These are phyloP conservation scores for Fagus crenata DNA, from an alignment of 306 rosid species.

Conservation along the genomic window DNA sequence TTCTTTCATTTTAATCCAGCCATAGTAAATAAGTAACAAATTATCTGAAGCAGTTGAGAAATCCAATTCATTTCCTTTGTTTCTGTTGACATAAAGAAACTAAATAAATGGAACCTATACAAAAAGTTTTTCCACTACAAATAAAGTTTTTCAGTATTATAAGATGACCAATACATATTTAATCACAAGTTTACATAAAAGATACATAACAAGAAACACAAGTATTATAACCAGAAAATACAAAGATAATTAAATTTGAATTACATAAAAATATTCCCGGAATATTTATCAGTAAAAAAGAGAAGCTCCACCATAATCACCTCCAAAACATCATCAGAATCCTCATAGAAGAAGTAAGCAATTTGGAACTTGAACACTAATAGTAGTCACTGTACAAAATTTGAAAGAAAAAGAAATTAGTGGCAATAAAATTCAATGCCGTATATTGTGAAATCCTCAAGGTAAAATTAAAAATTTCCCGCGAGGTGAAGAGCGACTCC, in stretches of 20 bases:
- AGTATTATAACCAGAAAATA: neutral
- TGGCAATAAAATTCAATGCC: conserved; percentile 2
- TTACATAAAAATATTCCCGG: conserved; percentile 32
- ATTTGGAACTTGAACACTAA: conserved; percentile 36
- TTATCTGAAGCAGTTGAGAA: neutral
- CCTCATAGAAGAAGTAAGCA: conserved; percentile 31
- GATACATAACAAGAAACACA: conserved; percentile 1
- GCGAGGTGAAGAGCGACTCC: conserved; percentile 88
- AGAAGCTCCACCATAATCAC: conserved; percentile 18
- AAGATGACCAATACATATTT: neutral
- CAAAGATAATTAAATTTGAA: conserved; percentile 27
- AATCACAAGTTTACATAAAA: neutral
- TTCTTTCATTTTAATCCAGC: neutral
- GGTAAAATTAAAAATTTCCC: conserved; percentile 64
- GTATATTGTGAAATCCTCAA: conserved; percentile 37
- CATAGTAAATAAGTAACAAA: neutral
- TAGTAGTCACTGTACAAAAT: conserved; percentile 49
- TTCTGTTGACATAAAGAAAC: neutral
- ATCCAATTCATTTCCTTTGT: neutral
- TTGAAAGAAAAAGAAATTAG: conserved; percentile 9
- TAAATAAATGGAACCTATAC: neutral
- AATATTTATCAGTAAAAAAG: conserved; percentile 21
- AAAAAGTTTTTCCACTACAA: neutral
- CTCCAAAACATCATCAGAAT: conserved; percentile 35
- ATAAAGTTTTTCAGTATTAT: neutral